Evolutionary conservation across 108 stramenopile genomes (phyloP).

Genomic region (Pseudonitzschia delicatissima): DNA sequence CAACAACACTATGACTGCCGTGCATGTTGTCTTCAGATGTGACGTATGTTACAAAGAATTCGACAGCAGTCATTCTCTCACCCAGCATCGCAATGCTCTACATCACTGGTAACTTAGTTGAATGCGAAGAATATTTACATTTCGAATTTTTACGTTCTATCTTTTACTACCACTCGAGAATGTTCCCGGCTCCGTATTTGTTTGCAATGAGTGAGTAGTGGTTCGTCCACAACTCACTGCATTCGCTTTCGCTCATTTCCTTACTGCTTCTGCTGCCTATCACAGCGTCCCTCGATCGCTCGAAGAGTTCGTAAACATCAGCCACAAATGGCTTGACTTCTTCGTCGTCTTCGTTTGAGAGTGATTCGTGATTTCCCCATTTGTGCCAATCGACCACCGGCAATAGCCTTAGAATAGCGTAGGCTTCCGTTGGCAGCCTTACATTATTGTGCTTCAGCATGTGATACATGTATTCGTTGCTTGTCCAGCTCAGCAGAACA

Average conservation of each 20-base stretch:
- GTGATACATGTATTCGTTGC: constrained; percentile 55
- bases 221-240: constrained; percentile 39
- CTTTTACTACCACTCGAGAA: constrained; percentile 46
- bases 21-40: too few species aligned
- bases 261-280: constrained; percentile 23
- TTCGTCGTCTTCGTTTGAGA: constrained; percentile 42
- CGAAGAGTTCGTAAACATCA: constrained; percentile 46
- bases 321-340: constrained; percentile 38
- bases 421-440: constrained; percentile 46
- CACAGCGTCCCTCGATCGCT: constrained; percentile 8
- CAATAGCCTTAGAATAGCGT: constrained; percentile 44
- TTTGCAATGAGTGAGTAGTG: constrained; percentile 47
- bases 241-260: constrained; percentile 51
- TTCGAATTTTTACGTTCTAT: too few species aligned
- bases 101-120: too few species aligned
- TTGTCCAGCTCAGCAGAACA: constrained; percentile 50
- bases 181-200: constrained; percentile 44
- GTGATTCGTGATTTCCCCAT: constrained; percentile 25
- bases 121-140: too few species aligned
- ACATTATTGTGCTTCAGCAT: constrained; percentile 52
- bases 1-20: too few species aligned
- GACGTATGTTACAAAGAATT: too few species aligned
- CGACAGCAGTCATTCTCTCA: too few species aligned
- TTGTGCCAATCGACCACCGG: constrained; percentile 52
- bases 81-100: too few species aligned